Conservation (phyloP, 2,329 filamentous ascomycete species). For the Ustulina deusta region DNA sequence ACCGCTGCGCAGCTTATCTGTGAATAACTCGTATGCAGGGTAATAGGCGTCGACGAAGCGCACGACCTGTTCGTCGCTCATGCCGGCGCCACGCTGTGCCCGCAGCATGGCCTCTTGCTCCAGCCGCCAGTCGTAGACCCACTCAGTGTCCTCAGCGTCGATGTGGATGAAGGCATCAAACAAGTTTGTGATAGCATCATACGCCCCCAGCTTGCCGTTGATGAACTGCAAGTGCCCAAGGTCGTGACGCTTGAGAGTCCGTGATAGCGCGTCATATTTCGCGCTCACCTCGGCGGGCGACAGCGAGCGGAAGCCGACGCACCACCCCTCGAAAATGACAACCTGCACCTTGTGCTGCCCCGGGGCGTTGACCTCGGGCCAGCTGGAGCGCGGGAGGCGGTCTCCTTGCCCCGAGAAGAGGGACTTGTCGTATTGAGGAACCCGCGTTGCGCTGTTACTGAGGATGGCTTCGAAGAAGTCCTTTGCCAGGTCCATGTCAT, state of each 20-base stretch:
- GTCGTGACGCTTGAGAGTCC: slow-evolving; percentile 60
- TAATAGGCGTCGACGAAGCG: slow-evolving; percentile 79
- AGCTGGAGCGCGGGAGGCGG: slow-evolving; percentile 71
- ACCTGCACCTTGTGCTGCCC: slow-evolving; percentile 67
- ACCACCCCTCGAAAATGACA: slow-evolving; percentile 91
- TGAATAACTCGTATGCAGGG: slow-evolving; percentile 78
- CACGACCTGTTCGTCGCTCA: slow-evolving; percentile 84
- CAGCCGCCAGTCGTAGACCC: slow-evolving; percentile 86
- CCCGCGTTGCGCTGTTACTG: slow-evolving; percentile 61
- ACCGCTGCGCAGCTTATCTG: slow-evolving; percentile 68
- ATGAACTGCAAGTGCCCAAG: slow-evolving; percentile 64
- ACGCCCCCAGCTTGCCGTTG: slow-evolving; percentile 61
- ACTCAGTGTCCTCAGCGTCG: slow-evolving; percentile 77
- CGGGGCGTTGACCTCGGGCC: slow-evolving; percentile 68
- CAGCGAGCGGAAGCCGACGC: slow-evolving; percentile 82
- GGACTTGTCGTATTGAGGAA: slow-evolving; percentile 89
- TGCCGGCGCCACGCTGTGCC: slow-evolving; percentile 75
- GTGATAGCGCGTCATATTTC: slow-evolving; percentile 64
- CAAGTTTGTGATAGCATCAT: slow-evolving; percentile 62
- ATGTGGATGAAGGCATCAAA: slow-evolving; percentile 69
- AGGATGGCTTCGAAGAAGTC: slow-evolving; percentile 72
- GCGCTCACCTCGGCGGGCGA: slow-evolving; percentile 63
- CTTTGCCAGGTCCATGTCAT: slow-evolving; percentile 76
- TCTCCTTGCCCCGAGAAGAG: slow-evolving; percentile 81
- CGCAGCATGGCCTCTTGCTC: slow-evolving; percentile 83